Evolutionary conservation across 164 flowering plant genomes (phyloP).

Genomic region (Chimonanthus praecox): DNA sequence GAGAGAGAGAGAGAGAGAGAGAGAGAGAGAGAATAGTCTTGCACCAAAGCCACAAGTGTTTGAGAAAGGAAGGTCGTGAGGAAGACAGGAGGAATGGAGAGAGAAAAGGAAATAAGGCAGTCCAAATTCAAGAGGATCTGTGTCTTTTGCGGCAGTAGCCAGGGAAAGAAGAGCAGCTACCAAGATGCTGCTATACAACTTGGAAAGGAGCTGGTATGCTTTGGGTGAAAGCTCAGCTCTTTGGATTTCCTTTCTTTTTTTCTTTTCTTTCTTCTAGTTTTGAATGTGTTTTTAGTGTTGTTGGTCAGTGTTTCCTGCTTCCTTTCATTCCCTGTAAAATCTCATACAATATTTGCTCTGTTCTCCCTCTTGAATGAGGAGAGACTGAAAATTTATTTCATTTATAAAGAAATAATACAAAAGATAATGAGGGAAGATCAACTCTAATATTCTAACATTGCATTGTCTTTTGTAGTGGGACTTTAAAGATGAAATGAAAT

Average conservation of each 20-base stretch:
- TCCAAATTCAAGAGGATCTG: constrained; percentile 86
- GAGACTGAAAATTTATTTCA: too few species aligned
- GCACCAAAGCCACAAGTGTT: too few species aligned
- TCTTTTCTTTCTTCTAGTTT: not conserved
- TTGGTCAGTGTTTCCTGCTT: too few species aligned
- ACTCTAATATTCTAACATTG: too few species aligned
- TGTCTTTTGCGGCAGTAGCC: constrained; percentile 97
- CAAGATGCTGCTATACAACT: constrained; percentile 94
- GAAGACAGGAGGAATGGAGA: constrained; percentile 39
- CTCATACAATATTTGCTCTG: too few species aligned
- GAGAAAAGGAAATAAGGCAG: constrained; percentile 35
- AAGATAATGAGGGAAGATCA: too few species aligned
- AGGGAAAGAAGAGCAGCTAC: constrained; percentile 86
- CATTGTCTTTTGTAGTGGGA: not conserved
- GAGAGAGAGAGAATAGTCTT: too few species aligned
- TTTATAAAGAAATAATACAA: too few species aligned
- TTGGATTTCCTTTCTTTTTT: not conserved
- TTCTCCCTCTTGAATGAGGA: too few species aligned
- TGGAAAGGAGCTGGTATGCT: constrained; percentile 75
- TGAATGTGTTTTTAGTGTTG: not conserved
- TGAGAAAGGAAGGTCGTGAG: constrained; percentile 5
- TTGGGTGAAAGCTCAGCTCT: not conserved
- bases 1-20: too few species aligned
- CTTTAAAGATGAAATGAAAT: not conserved
- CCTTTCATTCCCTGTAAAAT: too few species aligned